Conservation (phyloP, 192 early-diverging fungal genomes). For the Cetraspora pellucida region DNA sequence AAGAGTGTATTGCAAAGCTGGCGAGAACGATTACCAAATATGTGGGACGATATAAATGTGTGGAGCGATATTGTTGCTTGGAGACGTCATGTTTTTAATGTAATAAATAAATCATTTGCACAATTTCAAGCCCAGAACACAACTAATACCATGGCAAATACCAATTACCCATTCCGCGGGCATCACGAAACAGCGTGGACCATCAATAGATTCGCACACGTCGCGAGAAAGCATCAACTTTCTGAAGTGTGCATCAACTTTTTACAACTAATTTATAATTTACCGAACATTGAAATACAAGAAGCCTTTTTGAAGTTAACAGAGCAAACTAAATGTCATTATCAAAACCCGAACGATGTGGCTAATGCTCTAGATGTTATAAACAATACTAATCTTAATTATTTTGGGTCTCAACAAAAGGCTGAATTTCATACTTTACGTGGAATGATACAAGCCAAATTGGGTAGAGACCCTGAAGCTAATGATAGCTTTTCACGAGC, state of each 20-base stretch:
- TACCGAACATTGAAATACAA: conserved; percentile 99
- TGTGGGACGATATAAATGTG: conserved; percentile 96
- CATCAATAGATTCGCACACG: conserved; percentile 98
- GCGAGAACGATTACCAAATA: conserved; percentile 95
- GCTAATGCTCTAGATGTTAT: conserved; percentile 95
- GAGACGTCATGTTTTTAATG: conserved; percentile 96
- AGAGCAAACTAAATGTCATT: conserved; percentile 98
- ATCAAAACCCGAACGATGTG: conserved; percentile 84
- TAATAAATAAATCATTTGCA: conserved; percentile 94
- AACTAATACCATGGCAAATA: conserved; percentile 54
- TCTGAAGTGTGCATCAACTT: conserved; percentile 91
- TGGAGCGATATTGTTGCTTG: conserved; percentile 98
- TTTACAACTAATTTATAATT: conserved; percentile 95
- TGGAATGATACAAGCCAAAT: conserved; percentile 91
- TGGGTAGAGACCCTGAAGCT: conserved; percentile 84
- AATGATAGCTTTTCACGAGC: conserved; percentile 88
- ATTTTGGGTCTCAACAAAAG: conserved; percentile 89
- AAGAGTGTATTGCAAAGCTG: conserved; percentile 91
- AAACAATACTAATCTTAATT: conserved; percentile 98
- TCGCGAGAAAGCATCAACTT: conserved; percentile 93
- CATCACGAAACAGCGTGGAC: conserved; percentile 99
- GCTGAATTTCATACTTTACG: conserved; percentile 98
- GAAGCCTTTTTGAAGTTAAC: conserved; percentile 96
- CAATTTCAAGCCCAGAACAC: conserved; percentile 67
- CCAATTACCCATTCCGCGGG: conserved; percentile 91